phyloP scores from a whole-genome alignment of 495 filamentous ascomycete species.

The Lindgomyces ingoldianus region DNA sequence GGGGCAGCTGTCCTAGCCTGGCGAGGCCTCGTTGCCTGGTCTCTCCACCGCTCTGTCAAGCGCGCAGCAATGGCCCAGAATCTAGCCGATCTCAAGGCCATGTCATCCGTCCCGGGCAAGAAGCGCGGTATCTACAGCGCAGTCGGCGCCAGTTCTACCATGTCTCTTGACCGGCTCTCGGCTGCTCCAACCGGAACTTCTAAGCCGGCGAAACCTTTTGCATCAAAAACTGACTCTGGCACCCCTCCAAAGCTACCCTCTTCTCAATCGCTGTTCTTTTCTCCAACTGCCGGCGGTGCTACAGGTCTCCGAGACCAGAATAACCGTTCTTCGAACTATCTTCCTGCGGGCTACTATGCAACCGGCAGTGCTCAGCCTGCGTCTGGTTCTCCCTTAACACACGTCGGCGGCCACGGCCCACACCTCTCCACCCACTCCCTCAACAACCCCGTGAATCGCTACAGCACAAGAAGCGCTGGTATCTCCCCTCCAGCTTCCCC shows the following conservation, averaged over 20 bases:
- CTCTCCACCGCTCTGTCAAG: constrained; percentile 84
- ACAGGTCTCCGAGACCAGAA: constrained; percentile 46
- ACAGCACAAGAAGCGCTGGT: constrained; percentile 47
- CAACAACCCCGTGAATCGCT: constrained; percentile 42
- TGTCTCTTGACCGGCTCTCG: constrained; percentile 51
- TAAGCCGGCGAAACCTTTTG: constrained; percentile 47
- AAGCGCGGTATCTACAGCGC: constrained; percentile 48
- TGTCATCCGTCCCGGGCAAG: constrained; percentile 43
- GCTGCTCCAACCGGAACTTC: constrained; percentile 45
- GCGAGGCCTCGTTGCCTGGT: constrained; percentile 88
- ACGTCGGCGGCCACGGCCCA: constrained; percentile 53
- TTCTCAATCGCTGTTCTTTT: constrained; percentile 72
- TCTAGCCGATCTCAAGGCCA: constrained; percentile 62
- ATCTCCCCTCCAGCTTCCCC: constrained; percentile 72
- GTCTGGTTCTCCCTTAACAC: constrained; percentile 50
- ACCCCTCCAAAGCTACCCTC: constrained; percentile 54
- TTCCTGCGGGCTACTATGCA: constrained; percentile 92
- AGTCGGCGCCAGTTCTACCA: constrained; percentile 32
- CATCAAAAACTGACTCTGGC: constrained; percentile 48
- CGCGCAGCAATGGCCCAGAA: constrained; percentile 74
- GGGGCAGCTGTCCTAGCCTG: constrained; percentile 78
- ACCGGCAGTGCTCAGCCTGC: constrained; percentile 59
- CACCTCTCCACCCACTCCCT: constrained; percentile 48
- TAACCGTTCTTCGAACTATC: constrained; percentile 68
- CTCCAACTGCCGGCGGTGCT: constrained; percentile 71